Conservation (phyloP, 2,329 filamentous ascomycete species). For the Aureobasidium zeae region DNA sequence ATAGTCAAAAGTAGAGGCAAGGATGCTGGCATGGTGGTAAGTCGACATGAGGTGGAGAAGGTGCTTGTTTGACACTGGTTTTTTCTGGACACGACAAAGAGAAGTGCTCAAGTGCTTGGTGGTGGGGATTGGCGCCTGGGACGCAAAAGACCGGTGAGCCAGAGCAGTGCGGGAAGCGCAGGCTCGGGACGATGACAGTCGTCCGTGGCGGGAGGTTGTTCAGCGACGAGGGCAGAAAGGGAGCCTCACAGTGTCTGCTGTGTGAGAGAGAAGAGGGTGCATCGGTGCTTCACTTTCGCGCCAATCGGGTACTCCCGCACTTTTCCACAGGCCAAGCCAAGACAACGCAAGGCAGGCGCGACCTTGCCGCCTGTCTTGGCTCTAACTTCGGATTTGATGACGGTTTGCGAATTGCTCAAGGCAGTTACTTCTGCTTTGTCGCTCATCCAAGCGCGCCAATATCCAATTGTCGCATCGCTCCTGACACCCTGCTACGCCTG, state of each 20-base stretch:
- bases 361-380: constrained; percentile 8
- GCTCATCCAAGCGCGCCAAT: background rate
- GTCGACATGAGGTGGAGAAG: constrained; percentile 33
- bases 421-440: background rate
- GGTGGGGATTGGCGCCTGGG: no score
- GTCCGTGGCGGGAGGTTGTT: background rate
- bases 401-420: background rate
- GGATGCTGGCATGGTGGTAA: constrained; percentile 42
- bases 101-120: background rate
- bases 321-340: background rate
- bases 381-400: no score
- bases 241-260: background rate
- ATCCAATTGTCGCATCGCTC: constrained; percentile 6
- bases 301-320: no score
- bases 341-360: constrained; percentile 1
- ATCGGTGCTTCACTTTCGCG: background rate
- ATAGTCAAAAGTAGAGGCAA: constrained; percentile 37
- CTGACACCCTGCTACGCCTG: background rate
- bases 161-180: background rate
- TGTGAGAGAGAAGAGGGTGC: background rate
- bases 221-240: constrained; percentile 2
- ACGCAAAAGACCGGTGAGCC: background rate
- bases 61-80: constrained; percentile 13
- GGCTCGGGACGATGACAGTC: background rate
- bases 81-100: constrained; percentile 12